Conservation (phyloP, 2,329 filamentous ascomycete species). For the Pseudohalonectria lignicola region DNA sequence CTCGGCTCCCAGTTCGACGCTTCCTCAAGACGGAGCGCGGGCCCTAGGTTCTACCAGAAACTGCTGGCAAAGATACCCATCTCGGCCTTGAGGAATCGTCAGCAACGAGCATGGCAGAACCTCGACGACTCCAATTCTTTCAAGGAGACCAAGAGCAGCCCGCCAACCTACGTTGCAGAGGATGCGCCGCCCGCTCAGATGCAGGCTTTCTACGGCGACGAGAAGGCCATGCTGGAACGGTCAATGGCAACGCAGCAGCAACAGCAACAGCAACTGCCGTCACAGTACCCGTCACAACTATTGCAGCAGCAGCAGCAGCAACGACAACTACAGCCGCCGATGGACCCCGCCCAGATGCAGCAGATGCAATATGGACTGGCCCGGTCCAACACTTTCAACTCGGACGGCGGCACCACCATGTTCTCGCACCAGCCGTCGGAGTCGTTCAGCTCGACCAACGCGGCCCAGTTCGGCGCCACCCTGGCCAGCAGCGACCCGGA, state of each 20-base stretch:
- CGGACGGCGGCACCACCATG: constrained; percentile 7
- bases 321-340: background rate
- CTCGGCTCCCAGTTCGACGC: background rate
- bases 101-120: constrained; percentile 14
- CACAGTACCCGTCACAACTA: constrained; percentile 1
- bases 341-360: background rate
- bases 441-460: constrained; percentile 15
- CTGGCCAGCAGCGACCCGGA: constrained; percentile 10
- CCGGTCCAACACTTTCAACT: background rate
- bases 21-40: background rate
- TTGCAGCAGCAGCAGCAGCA: background rate
- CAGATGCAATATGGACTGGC: background rate
- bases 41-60: constrained; percentile 4
- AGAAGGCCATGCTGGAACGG: constrained; percentile 8
- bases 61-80: constrained; percentile 23
- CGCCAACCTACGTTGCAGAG: constrained; percentile 13
- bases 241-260: constrained; percentile 4
- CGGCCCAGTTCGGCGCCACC: constrained; percentile 12
- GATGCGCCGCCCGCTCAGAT: constrained; percentile 1
- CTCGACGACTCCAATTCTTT: constrained; percentile 14
- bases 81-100: constrained; percentile 14
- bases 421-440: constrained; percentile 13
- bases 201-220: constrained; percentile 10
- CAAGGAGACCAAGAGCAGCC: background rate
- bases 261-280: background rate